phyloP scores from a whole-genome alignment of 2,329 filamentous ascomycete species.

The Orbilia brochopaga region DNA sequence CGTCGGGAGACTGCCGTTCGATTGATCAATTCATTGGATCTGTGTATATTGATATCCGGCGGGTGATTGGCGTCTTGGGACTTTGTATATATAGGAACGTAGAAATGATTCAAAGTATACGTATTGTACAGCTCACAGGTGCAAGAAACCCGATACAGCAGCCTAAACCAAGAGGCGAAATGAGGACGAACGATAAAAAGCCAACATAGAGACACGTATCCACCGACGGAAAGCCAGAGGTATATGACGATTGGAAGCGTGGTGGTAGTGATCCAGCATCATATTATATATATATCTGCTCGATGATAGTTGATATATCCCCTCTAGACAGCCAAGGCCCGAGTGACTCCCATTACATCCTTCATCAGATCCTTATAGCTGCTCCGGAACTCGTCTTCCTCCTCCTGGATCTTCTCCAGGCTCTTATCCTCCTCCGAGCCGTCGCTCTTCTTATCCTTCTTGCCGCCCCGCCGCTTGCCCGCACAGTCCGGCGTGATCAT shows the following conservation, averaged over 20 bases:
- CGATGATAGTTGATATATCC: too few species aligned
- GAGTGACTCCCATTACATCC: constrained; percentile 59
- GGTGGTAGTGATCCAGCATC: too few species aligned
- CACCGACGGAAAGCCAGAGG: too few species aligned
- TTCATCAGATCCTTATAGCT: constrained; percentile 70
- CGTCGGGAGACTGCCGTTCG: constrained; percentile 80
- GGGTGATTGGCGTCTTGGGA: not conserved
- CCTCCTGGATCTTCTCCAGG: constrained; percentile 58
- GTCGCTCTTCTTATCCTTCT: constrained; percentile 58
- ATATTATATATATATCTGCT: too few species aligned
- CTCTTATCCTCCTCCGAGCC: constrained; percentile 60
- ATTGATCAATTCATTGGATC: constrained; percentile 65
- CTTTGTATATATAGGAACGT: not conserved
- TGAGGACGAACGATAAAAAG: not conserved
- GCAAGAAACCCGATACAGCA: not conserved
- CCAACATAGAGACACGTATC: too few species aligned
- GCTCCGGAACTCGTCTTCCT: constrained; percentile 65
- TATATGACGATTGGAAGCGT: too few species aligned
- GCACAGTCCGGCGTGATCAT: constrained; percentile 73
- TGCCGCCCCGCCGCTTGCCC: constrained; percentile 57
- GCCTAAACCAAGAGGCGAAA: not conserved
- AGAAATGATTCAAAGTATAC: not conserved
- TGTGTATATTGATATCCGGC: constrained; percentile 53
- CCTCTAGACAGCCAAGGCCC: constrained; percentile 33
- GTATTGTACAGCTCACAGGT: not conserved